Conservation (phyloP, 345 rosid genomes). For the Populus tremula region DNA sequence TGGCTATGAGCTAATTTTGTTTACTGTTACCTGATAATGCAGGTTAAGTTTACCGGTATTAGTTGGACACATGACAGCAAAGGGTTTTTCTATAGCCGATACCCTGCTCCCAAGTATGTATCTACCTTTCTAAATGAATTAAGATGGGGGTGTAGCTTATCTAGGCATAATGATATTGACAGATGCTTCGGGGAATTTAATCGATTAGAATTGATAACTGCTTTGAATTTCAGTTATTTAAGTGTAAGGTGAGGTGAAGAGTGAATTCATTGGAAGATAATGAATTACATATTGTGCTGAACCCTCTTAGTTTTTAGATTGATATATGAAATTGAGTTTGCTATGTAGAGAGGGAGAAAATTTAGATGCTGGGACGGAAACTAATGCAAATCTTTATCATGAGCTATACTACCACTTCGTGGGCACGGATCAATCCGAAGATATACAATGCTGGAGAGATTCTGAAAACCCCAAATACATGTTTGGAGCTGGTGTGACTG, state of each 20-base stretch:
- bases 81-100: slow-evolving; percentile 92
- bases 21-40: slow-evolving; percentile 10
- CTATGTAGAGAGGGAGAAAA: slow-evolving; percentile 63
- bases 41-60: slow-evolving; percentile 76
- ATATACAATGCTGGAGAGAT: slow-evolving; percentile 89
- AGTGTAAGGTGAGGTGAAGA: no score
- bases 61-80: slow-evolving; percentile 83
- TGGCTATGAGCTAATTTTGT: background rate
- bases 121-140: background rate
- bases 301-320: background rate
- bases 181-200: no score
- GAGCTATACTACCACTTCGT: slow-evolving; percentile 75
- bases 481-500: slow-evolving; percentile 55
- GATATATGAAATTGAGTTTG: background rate
- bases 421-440: slow-evolving; percentile 75
- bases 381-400: slow-evolving; percentile 69
- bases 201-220: no score
- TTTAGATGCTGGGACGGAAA: slow-evolving; percentile 93
- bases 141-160: no score
- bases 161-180: no score
- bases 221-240: no score
- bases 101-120: slow-evolving; percentile 76
- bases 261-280: no score
- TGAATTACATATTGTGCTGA: background rate
- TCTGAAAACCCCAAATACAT: slow-evolving; percentile 64